A percentile compares a stretch with the other conserved stretches of the same genome.
phyloP scores from a whole-genome alignment of 2,329 filamentous ascomycete genomes.

The Truncatella angustata region DNA sequence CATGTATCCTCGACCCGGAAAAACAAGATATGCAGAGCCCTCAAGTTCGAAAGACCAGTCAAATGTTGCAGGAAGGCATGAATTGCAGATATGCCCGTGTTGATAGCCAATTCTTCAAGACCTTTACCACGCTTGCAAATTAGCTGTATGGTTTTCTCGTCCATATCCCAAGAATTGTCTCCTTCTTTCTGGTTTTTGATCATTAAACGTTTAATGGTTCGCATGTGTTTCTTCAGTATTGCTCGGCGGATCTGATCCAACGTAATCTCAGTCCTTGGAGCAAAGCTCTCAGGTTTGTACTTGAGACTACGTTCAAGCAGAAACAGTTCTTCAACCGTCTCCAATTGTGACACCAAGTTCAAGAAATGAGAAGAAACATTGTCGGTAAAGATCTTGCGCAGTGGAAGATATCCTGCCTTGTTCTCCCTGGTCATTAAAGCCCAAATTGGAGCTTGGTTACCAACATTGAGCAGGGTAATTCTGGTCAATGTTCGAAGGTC shows the following conservation, averaged over 20 bases:
- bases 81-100: constrained; percentile 51
- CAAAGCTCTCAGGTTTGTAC: constrained; percentile 52
- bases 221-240: constrained; percentile 57
- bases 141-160: constrained; percentile 53
- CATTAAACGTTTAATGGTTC: constrained; percentile 53
- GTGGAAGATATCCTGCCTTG: constrained; percentile 44
- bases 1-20: constrained; percentile 57
- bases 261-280: constrained; percentile 45
- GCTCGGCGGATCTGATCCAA: constrained; percentile 58
- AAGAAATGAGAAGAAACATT: constrained; percentile 57
- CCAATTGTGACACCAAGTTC: constrained; percentile 49
- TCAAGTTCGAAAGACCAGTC: constrained; percentile 43
- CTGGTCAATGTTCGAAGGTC: constrained; percentile 55
- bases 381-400: constrained; percentile 62
- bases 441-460: constrained; percentile 61
- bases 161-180: constrained; percentile 53
- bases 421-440: constrained; percentile 54
- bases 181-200: constrained; percentile 53
- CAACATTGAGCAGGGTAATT: constrained; percentile 63
- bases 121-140: constrained; percentile 47
- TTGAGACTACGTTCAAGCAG: constrained; percentile 54
- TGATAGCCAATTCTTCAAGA: constrained; percentile 55
- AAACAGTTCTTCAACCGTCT: constrained; percentile 56
- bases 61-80: constrained; percentile 58
- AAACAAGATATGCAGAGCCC: constrained; percentile 53